Conservation (phyloP, 2,329 filamentous ascomycete species). For the Fusarium paranaense region DNA sequence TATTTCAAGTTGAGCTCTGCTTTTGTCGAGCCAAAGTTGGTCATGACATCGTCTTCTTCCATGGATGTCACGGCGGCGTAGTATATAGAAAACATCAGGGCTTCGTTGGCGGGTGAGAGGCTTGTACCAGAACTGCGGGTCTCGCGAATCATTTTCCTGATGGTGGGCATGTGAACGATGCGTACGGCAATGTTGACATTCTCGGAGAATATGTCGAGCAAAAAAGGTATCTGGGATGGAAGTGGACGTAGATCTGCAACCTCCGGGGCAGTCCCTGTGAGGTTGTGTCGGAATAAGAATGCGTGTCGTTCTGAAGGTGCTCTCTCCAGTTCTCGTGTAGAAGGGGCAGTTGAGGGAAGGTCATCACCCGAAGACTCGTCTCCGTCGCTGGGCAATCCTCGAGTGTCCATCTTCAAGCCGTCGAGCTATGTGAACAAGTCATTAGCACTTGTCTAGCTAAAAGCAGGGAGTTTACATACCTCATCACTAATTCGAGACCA, state of each 20-base stretch:
- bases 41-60: constrained; percentile 66
- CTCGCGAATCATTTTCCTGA: constrained; percentile 49
- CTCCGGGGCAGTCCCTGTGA: constrained; percentile 45
- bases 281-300: constrained; percentile 63
- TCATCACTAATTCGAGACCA: constrained; percentile 69
- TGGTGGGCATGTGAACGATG: constrained; percentile 59
- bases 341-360: constrained; percentile 43
- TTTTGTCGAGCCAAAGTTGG: constrained; percentile 63
- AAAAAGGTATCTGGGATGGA: constrained; percentile 66
- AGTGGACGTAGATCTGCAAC: constrained; percentile 60
- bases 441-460: neutral
- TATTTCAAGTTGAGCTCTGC: constrained; percentile 58
- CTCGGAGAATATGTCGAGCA: constrained; percentile 62
- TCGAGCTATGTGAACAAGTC: constrained; percentile 51
- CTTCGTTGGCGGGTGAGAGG: constrained; percentile 59
- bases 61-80: constrained; percentile 67
- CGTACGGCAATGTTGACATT: constrained; percentile 62
- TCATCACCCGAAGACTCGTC: constrained; percentile 53
- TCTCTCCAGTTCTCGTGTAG: constrained; percentile 55
- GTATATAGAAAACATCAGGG: constrained; percentile 68
- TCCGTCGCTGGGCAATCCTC: constrained; percentile 46
- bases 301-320: constrained; percentile 60
- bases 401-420: constrained; percentile 56
- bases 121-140: constrained; percentile 46
- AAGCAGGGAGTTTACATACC: constrained; percentile 47